A percentile compares a stretch with the other conserved stretches of the same genome.
These are phyloP conservation scores for Solanum chaucha DNA, from an alignment of 257 asterid genomes.

Conservation along the genomic window DNA sequence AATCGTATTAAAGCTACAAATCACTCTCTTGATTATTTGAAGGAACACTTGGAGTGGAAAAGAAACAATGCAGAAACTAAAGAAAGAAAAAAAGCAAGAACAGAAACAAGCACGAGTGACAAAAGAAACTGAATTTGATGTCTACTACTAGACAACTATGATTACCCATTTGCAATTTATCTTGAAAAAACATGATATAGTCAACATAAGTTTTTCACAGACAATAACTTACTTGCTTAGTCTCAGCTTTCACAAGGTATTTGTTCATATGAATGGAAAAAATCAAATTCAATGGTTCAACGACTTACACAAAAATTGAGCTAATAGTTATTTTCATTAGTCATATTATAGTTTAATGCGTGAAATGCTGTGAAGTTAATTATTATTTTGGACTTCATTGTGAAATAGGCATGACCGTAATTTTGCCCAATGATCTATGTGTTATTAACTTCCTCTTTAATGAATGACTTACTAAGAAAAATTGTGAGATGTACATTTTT, in stretches of 20 bases:
- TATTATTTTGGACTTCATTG: too few relatives aligned
- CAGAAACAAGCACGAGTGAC: not conserved
- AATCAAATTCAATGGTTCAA: too few relatives aligned
- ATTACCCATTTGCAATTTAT: not conserved
- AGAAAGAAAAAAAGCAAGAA: not conserved
- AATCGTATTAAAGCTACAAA: not conserved
- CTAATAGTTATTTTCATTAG: not conserved
- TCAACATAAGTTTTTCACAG: rapidly evolving
- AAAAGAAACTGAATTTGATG: not conserved
- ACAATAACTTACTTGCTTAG: not conserved
- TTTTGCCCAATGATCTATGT: too few relatives aligned
- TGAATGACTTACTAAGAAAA: too few relatives aligned
- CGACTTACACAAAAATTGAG: not conserved
- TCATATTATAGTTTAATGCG: not conserved
- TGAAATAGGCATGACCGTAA: too few relatives aligned
- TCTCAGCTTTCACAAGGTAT: not conserved
- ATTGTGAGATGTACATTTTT: too few relatives aligned
- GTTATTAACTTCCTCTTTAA: too few relatives aligned
- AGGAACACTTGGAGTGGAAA: not conserved
- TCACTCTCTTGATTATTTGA: not conserved
- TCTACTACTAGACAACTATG: not conserved
- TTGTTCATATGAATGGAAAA: not conserved
- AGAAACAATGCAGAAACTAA: not conserved
- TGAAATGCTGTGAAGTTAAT: too few relatives aligned
- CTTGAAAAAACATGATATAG: not conserved